Evolutionary conservation across 2,329 filamentous ascomycete species (phyloP).

Genomic region (Alternaria triticimaculans): DNA sequence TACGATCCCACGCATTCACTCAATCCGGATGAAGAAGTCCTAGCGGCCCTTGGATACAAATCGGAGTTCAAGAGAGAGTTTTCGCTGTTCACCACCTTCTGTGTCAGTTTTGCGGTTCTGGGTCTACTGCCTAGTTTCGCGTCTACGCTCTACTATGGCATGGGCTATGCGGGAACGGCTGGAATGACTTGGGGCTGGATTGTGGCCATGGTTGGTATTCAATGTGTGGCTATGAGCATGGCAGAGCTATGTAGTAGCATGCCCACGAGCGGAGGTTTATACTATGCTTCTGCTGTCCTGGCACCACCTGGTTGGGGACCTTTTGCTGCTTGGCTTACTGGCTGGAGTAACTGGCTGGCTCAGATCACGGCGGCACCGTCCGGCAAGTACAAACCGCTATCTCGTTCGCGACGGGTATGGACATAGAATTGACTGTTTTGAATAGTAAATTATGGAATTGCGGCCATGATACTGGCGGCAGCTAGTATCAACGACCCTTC

Average conservation of each 20-base stretch:
- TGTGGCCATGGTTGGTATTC: conserved; percentile 74
- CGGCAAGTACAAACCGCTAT: conserved; percentile 24
- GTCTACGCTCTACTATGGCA: conserved; percentile 73
- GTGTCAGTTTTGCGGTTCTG: conserved; percentile 75
- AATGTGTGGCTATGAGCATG: conserved; percentile 69
- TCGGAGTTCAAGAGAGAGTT: conserved; percentile 74
- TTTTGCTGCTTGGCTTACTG: conserved; percentile 71
- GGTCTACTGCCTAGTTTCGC: conserved; percentile 75
- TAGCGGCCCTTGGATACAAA: conserved; percentile 68
- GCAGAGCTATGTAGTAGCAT: conserved; percentile 76
- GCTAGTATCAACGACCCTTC: conserved; percentile 70
- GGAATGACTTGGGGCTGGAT: conserved; percentile 77
- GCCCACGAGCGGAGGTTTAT: conserved; percentile 74
- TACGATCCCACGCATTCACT: conserved; percentile 55
- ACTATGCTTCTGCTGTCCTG: conserved; percentile 75
- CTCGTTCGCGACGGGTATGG: background rate
- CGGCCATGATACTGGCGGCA: conserved; percentile 74
- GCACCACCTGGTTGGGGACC: conserved; percentile 71
- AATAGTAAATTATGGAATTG: conserved; percentile 68
- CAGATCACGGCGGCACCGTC: conserved; percentile 71
- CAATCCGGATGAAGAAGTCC: conserved; percentile 64
- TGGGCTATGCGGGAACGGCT: conserved; percentile 57
- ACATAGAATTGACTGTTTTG: conserved; percentile 8
- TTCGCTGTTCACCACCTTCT: conserved; percentile 75
- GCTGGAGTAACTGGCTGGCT: conserved; percentile 74